A percentile compares a stretch with the other conserved stretches of the same genome.
Evolutionary conservation across 345 rosid genomes (phyloP).

Genomic region (Eucalyptus lansdowneana): DNA sequence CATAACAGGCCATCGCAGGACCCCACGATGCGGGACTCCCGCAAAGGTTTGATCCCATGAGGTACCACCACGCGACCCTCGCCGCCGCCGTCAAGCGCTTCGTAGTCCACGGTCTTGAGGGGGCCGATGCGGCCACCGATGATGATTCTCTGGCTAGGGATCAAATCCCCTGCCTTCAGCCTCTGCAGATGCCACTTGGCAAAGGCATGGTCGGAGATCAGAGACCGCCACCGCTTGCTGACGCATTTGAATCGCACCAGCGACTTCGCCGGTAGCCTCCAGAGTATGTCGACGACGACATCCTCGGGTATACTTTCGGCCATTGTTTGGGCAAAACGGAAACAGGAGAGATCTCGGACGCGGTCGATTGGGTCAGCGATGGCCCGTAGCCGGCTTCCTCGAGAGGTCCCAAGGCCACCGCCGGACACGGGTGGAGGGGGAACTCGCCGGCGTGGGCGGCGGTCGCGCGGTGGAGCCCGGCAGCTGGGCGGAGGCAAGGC

Average conservation of each 20-base stretch:
- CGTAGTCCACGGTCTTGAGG: neutral
- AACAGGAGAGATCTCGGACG: too few relatives aligned
- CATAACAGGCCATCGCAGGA: neutral
- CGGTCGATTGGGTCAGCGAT: too few relatives aligned
- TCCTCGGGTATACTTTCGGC: neutral
- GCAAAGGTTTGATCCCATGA: neutral
- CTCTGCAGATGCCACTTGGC: neutral
- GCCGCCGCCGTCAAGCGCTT: neutral
- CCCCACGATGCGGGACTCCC: neutral
- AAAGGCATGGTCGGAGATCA: neutral
- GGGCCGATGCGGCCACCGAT: fast-evolving
- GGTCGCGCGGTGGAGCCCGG: too few relatives aligned
- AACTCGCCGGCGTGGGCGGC: neutral
- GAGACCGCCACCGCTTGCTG: neutral
- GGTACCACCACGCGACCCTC: neutral
- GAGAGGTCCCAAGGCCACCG: too few relatives aligned
- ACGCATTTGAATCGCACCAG: neutral
- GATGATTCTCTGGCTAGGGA: neutral
- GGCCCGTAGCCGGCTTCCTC: too few relatives aligned
- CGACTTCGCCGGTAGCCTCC: neutral
- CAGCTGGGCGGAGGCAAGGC: too few relatives aligned
- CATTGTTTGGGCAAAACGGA: neutral
- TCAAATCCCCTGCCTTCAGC: neutral
- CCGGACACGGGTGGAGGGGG: too few relatives aligned
- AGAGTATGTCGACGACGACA: neutral